phyloP scores from a whole-genome alignment of 2,329 filamentous ascomycete species.

The Sporothrix protearum region DNA sequence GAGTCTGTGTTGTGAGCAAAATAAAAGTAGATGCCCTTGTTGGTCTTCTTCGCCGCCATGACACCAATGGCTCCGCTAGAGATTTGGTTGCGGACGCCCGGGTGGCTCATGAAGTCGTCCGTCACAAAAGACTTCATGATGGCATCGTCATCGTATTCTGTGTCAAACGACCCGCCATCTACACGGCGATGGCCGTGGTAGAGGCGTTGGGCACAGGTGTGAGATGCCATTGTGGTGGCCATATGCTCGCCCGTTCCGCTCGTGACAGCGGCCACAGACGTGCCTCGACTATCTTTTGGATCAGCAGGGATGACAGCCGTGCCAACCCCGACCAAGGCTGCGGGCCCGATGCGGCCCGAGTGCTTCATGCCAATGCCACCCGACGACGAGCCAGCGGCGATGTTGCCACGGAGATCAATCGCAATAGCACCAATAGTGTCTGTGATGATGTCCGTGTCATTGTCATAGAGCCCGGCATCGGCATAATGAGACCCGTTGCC shows the following conservation, averaged over 20 bases:
- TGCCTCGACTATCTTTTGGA: constrained; percentile 62
- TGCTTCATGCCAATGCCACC: constrained; percentile 99
- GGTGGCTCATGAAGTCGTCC: constrained; percentile 90
- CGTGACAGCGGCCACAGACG: constrained; percentile 77
- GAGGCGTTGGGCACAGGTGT: constrained; percentile 78
- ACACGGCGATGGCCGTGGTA: constrained; percentile 65
- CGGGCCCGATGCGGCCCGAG: constrained; percentile 83
- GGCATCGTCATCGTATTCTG: constrained; percentile 72
- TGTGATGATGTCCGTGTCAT: constrained; percentile 58
- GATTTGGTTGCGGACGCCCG: constrained; percentile 73
- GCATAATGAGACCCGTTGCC: neutral
- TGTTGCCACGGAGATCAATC: constrained; percentile 78
- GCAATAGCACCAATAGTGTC: constrained; percentile 97
- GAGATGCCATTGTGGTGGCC: constrained; percentile 89
- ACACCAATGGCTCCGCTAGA: constrained; percentile 87
- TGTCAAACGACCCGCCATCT: constrained; percentile 57
- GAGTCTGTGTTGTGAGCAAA: constrained; percentile 96
- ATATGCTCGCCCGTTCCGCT: constrained; percentile 98
- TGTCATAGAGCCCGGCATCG: constrained; percentile 17
- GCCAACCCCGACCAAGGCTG: constrained; percentile 86
- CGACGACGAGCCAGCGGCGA: constrained; percentile 92
- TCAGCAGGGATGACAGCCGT: constrained; percentile 82
- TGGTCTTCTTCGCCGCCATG: constrained; percentile 81
- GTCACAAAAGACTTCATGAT: constrained; percentile 72
- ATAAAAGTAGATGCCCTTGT: constrained; percentile 73